A percentile compares a stretch with the other conserved stretches of the same genome.
Conservation (phyloP, 352 stramenopile species). For the Globisporangium orthogonon region DNA sequence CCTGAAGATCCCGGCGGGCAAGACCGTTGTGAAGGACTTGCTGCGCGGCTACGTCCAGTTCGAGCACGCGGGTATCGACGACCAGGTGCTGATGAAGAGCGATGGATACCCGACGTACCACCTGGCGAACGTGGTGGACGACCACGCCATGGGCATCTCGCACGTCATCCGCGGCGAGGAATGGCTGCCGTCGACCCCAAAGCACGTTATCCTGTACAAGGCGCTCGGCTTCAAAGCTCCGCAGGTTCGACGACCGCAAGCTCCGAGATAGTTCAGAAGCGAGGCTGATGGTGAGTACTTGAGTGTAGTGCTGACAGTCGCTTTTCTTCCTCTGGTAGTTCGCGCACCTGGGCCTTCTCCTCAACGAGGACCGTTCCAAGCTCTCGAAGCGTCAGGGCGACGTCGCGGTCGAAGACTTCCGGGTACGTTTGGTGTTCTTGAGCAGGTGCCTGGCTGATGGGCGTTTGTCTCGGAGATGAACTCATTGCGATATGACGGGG, state of each 20-base stretch:
- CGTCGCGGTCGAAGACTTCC: slow-evolving; percentile 96
- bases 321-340: slow-evolving; percentile 33
- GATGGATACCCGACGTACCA: slow-evolving; percentile 93
- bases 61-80: slow-evolving; percentile 83
- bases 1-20: slow-evolving; percentile 92
- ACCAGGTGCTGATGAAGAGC: slow-evolving; percentile 92
- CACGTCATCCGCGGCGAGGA: slow-evolving; percentile 97
- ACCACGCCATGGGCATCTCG: slow-evolving; percentile 96
- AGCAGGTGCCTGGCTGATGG: not conserved
- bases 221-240: slow-evolving; percentile 72
- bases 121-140: slow-evolving; percentile 93
- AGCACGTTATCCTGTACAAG: slow-evolving; percentile 90
- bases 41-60: slow-evolving; percentile 93
- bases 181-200: slow-evolving; percentile 89
- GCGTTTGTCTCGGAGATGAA: not conserved
- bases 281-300: not conserved
- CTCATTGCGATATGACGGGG: not conserved
- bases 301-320: not conserved
- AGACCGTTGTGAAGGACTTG: slow-evolving; percentile 93
- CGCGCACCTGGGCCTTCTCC: slow-evolving; percentile 89
- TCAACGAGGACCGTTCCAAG: slow-evolving; percentile 97
- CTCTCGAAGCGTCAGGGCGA: slow-evolving; percentile 98
- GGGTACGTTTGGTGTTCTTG: slow-evolving; percentile 30
- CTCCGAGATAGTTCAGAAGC: not conserved
- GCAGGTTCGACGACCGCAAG: slow-evolving; percentile 22